Conservation (phyloP, 2,329 filamentous ascomycete genomes). For the Cercospora sp. region DNA sequence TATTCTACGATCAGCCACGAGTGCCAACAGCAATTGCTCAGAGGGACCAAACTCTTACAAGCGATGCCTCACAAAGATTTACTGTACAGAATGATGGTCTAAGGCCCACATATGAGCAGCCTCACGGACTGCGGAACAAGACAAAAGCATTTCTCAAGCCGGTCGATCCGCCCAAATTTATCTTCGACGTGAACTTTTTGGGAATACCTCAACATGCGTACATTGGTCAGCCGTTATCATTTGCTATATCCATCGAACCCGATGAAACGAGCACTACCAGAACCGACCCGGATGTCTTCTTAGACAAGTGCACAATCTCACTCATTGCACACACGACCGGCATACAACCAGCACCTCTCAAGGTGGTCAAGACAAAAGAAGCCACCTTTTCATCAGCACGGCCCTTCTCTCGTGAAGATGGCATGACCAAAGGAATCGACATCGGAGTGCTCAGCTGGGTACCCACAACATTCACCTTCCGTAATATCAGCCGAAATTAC, state of each 20-base stretch:
- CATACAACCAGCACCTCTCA: constrained; percentile 13
- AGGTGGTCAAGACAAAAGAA: constrained; percentile 17
- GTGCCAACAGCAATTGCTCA: constrained; percentile 17
- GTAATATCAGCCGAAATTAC: constrained; percentile 17
- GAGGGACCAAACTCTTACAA: constrained; percentile 5
- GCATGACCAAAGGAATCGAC: constrained; percentile 18
- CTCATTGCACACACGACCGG: constrained; percentile 24
- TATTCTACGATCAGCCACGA: constrained; percentile 24
- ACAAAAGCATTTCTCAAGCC: constrained; percentile 22
- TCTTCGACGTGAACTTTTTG: constrained; percentile 14
- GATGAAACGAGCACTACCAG: constrained; percentile 13
- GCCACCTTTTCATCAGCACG: constrained; percentile 9
- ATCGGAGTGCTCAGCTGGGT: constrained; percentile 18
- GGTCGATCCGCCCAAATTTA: constrained; percentile 15
- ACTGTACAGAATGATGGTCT: constrained; percentile 19
- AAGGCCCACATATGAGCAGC: constrained; percentile 6
- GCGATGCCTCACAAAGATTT: constrained; percentile 11
- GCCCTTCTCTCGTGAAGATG: constrained; percentile 19
- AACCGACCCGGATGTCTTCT: constrained; percentile 17
- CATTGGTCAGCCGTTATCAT: constrained; percentile 17
- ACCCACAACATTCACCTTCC: constrained; percentile 17
- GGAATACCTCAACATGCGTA: constrained; percentile 20
- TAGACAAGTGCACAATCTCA: constrained; percentile 21
- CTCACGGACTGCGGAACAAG: constrained; percentile 20
- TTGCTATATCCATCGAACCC: constrained; percentile 12